Percentiles rank a stretch among this genome's conserved stretches.
phyloP scores from a whole-genome alignment of 1,139 yeast genomes.

The Candida labiduridarum region DNA sequence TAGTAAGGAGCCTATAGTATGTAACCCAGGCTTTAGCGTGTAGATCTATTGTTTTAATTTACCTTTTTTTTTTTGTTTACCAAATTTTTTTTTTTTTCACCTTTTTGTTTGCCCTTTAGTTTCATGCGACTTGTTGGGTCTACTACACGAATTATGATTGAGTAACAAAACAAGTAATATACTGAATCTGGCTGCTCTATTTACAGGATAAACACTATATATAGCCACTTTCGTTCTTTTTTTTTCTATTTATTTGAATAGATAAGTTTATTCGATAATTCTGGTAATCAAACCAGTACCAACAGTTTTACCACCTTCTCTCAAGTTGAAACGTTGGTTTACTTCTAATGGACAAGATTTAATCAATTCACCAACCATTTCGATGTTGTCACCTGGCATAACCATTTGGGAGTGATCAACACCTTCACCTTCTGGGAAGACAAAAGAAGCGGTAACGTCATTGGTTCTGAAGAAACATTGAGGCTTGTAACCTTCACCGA shows the following conservation, averaged over 20 bases:
- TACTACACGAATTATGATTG: too few relatives aligned
- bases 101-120: neutral
- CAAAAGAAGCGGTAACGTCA: constrained; percentile 88
- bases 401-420: constrained; percentile 85
- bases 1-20: neutral
- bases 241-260: neutral
- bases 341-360: constrained; percentile 94
- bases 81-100: neutral
- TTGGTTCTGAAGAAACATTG: constrained; percentile 96
- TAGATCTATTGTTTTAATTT: neutral
- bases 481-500: constrained; percentile 97
- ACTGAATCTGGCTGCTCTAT: constrained; percentile 1
- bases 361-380: constrained; percentile 90
- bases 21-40: neutral
- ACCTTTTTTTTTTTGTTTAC: neutral
- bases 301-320: constrained; percentile 99
- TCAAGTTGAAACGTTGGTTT: constrained; percentile 97
- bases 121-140: neutral
- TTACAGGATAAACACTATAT: constrained; percentile 3
- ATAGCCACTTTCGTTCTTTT: neutral
- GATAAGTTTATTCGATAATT: constrained; percentile 63
- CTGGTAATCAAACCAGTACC: constrained; percentile 98
- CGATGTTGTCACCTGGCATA: constrained; percentile 98
- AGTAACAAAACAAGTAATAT: neutral
- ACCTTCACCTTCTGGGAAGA: constrained; percentile 89